These are phyloP conservation scores for Dactylonectria estremocensis DNA, from an alignment of 2,329 filamentous ascomycete species.

Conservation along the genomic window DNA sequence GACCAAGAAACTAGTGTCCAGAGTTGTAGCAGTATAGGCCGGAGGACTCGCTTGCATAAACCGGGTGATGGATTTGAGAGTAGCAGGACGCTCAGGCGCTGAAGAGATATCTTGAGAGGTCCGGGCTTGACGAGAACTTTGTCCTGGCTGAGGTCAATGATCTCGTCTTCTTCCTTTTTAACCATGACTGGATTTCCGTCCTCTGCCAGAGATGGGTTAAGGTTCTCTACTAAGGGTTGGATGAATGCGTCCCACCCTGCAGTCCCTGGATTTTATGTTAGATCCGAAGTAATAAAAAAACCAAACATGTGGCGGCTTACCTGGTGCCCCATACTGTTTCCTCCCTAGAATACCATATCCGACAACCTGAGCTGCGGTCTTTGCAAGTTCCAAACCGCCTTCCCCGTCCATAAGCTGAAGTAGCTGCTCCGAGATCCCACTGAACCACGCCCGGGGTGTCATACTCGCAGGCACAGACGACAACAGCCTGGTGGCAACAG, in stretches of 20 bases:
- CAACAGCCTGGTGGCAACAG: conserved; percentile 73
- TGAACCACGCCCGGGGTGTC: conserved; percentile 72
- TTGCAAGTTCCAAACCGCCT: conserved; percentile 54
- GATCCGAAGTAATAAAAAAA: not conserved
- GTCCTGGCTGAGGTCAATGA: conserved; percentile 63
- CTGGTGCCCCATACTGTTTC: conserved; percentile 75
- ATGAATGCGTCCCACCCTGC: conserved; percentile 76
- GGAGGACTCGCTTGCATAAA: conserved; percentile 73
- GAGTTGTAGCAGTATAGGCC: conserved; percentile 71
- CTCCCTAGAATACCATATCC: conserved; percentile 76
- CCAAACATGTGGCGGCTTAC: conserved; percentile 47
- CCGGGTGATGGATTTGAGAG: conserved; percentile 78
- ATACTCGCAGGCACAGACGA: conserved; percentile 71
- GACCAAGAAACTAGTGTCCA: conserved; percentile 74
- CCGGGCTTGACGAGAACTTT: conserved; percentile 62
- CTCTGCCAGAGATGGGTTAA: conserved; percentile 61
- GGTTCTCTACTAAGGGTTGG: conserved; percentile 67
- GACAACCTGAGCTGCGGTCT: conserved; percentile 56
- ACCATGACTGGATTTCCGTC: conserved; percentile 22
- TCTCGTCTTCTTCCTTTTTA: conserved; percentile 53
- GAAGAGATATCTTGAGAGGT: conserved; percentile 66
- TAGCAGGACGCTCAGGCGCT: conserved; percentile 69
- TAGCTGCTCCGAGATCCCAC: conserved; percentile 73
- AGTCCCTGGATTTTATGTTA: conserved; percentile 55
- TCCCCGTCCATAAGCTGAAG: conserved; percentile 72